Percentiles rank a stretch among this genome's conserved stretches.
These are phyloP conservation scores for Penicillium sp. DNA, from an alignment of 2,329 filamentous ascomycete genomes.

Conservation along the genomic window DNA sequence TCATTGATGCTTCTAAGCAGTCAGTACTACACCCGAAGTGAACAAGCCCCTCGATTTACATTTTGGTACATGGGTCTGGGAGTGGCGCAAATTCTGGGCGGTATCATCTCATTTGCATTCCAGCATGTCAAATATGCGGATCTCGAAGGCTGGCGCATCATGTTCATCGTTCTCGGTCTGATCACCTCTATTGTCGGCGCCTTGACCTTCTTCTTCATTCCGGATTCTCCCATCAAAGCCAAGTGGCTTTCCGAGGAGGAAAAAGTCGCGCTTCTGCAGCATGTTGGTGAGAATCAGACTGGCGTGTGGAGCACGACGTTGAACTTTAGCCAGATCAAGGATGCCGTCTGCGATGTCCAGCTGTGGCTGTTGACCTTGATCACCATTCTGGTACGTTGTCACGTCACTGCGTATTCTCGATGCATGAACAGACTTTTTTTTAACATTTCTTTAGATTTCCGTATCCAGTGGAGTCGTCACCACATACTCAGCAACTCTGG, in stretches of 20 bases:
- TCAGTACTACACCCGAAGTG: conserved; percentile 53
- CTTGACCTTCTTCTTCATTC: conserved; percentile 41
- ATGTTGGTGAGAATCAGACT: conserved; percentile 46
- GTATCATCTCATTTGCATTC: conserved; percentile 47
- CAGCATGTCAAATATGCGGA: conserved; percentile 41
- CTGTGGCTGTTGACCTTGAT: conserved; percentile 40
- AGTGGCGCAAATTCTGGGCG: conserved; percentile 44
- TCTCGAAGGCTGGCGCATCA: conserved; percentile 44
- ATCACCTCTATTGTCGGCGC: conserved; percentile 42
- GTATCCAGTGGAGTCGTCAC: conserved; percentile 43
- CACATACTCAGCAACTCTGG: conserved; percentile 42
- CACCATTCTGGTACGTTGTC: conserved; percentile 13
- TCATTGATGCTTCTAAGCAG: conserved; percentile 57
- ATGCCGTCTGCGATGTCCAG: conserved; percentile 43
- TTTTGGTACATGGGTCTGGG: conserved; percentile 59
- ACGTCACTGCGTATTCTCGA: not conserved
- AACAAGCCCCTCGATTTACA: conserved; percentile 54
- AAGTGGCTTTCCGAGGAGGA: conserved; percentile 28
- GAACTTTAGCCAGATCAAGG: conserved; percentile 43
- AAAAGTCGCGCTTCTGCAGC: conserved; percentile 36
- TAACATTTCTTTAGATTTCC: conserved; percentile 17
- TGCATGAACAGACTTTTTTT: no score
- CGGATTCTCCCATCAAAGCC: conserved; percentile 47
- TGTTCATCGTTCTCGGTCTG: conserved; percentile 48
- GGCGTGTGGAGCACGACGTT: conserved; percentile 48